Base-by-base conservation (phyloP, 345 rosid genomes). In the Combretum micranthum region DNA sequence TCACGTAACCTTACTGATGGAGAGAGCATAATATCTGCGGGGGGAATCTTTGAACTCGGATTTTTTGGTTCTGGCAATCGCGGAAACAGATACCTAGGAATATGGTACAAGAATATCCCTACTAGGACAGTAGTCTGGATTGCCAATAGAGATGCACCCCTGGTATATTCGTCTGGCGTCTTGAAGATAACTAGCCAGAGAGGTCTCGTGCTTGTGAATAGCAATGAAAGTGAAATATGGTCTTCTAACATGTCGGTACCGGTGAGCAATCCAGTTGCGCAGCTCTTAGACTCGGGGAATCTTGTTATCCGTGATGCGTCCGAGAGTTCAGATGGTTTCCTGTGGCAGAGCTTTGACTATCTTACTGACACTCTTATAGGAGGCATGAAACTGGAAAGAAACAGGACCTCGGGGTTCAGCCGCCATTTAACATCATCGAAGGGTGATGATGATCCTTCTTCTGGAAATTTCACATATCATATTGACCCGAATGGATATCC, bases 101-200 rank as follows among this genome's bases (percentile, higher is more conserved):
- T 76, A 44, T 76, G 81, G 84, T 70, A 20, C 44, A 73, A 66
- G 59, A 63, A 9, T 6, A 25, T 39, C 15, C 22, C 52, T 4
- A 64, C 55, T 1, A 56, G 52, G 44, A 58, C 51, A 0, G 69
- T 68, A 42, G 70, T 75, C 14, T 80, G 85, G 83, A 74, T 82
- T 20, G 87, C 82, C 11, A 82, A 82, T 55, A 76, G 74, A 67
- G 67, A 82, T 45, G 55, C 21, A 0, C 73, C 84, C 1, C 50
- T 70, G 20, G 47, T 64, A 47, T 44, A 43, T 21, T 61, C 63
- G 4, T 48, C 70, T 4, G 73, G 73, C 15, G 20, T 51, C 11
- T 55, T 75, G 47, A 37, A 37, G 4, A 13, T 71, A 20, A 47
- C 13, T 1, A 21, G 46, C 13, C 16, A 45, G 20, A 61, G 69